A percentile compares a stretch with the other conserved stretches of the same genome.
Evolutionary conservation across 192 early-diverging fungal species (phyloP).

Genomic region (Funneliformis mosseae): DNA sequence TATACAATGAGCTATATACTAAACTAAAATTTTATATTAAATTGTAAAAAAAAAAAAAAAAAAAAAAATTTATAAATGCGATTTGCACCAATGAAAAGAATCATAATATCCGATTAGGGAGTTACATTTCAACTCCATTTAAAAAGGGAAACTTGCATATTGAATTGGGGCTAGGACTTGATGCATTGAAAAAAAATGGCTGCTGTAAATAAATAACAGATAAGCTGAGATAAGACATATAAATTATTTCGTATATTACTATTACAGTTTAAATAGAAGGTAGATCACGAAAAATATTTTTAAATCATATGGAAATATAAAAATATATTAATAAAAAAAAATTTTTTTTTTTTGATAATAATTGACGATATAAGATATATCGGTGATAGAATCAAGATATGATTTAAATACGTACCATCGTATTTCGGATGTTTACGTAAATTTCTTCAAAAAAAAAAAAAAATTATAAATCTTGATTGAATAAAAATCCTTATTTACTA

Average conservation of each 20-base stretch:
- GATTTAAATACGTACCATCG: background rate
- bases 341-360: no score
- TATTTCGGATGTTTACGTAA: background rate
- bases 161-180: no score
- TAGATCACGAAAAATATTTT: background rate
- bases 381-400: no score
- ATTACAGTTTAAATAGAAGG: background rate
- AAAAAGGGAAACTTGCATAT: background rate
- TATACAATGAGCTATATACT: background rate
- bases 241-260: background rate
- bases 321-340: no score
- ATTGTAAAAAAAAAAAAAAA: background rate
- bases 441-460: background rate
- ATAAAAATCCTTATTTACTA: no score
- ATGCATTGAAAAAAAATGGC: no score
- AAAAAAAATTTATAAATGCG: background rate
- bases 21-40: background rate
- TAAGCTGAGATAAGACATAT: background rate
- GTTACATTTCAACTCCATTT: background rate
- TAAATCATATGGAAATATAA: no score
- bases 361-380: no score
- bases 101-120: slow-evolving; percentile 7
- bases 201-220: background rate
- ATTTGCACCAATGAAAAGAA: background rate
- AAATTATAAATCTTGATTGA: no score